These are phyloP conservation scores for Termitomyces sp. DNA, from an alignment of 768 basidiomycete species.

Conservation along the genomic window DNA sequence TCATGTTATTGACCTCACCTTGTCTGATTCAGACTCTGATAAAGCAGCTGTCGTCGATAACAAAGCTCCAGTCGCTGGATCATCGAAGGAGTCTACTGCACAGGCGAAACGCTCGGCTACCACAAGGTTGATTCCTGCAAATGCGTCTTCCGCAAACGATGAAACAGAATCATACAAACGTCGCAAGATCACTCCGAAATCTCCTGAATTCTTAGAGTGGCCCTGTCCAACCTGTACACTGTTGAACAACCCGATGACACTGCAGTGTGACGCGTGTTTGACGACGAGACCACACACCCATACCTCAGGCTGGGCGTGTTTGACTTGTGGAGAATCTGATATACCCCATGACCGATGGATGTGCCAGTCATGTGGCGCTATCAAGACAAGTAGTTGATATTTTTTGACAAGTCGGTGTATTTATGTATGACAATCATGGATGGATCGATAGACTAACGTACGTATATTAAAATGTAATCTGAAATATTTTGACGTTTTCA, in stretches of 20 bases:
- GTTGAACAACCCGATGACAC: constrained; percentile 43
- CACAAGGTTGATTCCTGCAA: constrained; percentile 1
- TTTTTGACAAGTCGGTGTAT: no score
- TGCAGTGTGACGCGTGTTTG: constrained; percentile 63
- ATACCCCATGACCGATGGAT: constrained; percentile 71
- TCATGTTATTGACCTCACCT: constrained; percentile 59
- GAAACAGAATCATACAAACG: constrained; percentile 2
- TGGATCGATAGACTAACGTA: neutral
- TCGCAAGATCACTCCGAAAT: neutral
- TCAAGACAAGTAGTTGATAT: constrained; percentile 45
- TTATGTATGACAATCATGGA: neutral
- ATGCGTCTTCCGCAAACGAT: neutral
- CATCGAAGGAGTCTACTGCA: constrained; percentile 19
- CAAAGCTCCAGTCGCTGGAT: constrained; percentile 18
- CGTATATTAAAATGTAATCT: constrained; percentile 24
- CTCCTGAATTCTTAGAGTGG: constrained; percentile 34
- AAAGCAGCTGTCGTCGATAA: constrained; percentile 21
- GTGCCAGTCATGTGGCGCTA: constrained; percentile 66
- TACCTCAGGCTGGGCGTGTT: constrained; percentile 58
- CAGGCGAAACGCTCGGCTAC: constrained; percentile 8
- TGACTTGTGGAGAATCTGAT: constrained; percentile 56
- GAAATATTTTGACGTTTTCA: constrained; percentile 42
- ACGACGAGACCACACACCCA: constrained; percentile 26
- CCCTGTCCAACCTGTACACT: constrained; percentile 63
- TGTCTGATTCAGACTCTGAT: constrained; percentile 34